These are phyloP conservation scores for Wallacemonas collosoma DNA, from an alignment of 208 protist species.

Conservation along the genomic window DNA sequence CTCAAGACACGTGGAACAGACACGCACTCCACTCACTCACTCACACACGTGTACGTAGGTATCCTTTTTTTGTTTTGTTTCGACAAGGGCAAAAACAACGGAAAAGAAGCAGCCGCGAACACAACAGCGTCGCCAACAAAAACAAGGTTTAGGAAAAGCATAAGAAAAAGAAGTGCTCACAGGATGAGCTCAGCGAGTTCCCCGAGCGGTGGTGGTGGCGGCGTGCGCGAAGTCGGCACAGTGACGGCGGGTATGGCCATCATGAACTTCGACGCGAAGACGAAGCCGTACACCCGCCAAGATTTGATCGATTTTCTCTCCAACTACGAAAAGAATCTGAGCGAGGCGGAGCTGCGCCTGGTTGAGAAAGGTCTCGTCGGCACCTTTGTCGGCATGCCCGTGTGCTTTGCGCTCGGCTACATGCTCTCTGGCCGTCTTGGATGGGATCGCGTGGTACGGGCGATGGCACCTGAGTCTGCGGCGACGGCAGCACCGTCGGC, in stretches of 20 bases:
- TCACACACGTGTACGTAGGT: background rate
- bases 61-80: background rate
- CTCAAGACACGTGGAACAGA: background rate
- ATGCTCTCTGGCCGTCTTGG: slow-evolving; percentile 53
- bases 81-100: background rate
- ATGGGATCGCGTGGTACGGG: slow-evolving; percentile 69
- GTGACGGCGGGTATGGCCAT: slow-evolving; percentile 86
- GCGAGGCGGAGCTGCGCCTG: slow-evolving; percentile 59
- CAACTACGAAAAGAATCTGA: slow-evolving; percentile 77
- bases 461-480: slow-evolving; percentile 31
- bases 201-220: slow-evolving; percentile 54
- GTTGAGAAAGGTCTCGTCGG: slow-evolving; percentile 68
- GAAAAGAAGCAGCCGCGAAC: background rate
- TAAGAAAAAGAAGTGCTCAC: background rate
- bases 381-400: slow-evolving; percentile 69
- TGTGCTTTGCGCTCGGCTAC: slow-evolving; percentile 58
- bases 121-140: slow-evolving; percentile 1
- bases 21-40: background rate
- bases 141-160: background rate
- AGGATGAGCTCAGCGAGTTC: slow-evolving; percentile 26
- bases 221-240: slow-evolving; percentile 77
- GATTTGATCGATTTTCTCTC: slow-evolving; percentile 75
- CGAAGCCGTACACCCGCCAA: slow-evolving; percentile 77
- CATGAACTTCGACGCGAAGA: slow-evolving; percentile 86
- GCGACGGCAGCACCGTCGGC: background rate